Conservation (phyloP, 1,284 basidiomycete species). For the Fistulina hepatica region DNA sequence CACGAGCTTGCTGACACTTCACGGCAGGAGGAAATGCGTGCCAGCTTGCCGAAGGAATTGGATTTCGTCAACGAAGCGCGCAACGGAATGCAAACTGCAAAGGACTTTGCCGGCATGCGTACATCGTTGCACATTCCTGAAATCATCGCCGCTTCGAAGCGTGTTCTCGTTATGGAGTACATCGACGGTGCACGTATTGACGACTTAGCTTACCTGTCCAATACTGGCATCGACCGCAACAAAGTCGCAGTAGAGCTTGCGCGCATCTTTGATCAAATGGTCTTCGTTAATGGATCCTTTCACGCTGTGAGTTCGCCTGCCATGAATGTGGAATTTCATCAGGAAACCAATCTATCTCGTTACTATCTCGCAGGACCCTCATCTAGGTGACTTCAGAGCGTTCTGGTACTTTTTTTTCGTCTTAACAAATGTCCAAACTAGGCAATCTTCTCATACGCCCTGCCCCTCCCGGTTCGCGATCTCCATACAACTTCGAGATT, state of each 20-base stretch:
- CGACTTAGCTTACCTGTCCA: conserved; percentile 76
- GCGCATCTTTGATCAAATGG: conserved; percentile 90
- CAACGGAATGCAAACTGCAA: conserved; percentile 65
- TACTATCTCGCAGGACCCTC: conserved; percentile 55
- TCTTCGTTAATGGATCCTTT: conserved; percentile 91
- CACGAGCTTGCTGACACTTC: conserved; percentile 2
- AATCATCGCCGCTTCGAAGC: conserved; percentile 73
- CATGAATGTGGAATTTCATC: conserved; percentile 1
- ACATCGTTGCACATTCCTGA: conserved; percentile 89
- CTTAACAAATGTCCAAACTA: conserved; percentile 16
- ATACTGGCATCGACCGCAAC: conserved; percentile 86
- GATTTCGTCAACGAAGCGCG: conserved; percentile 85
- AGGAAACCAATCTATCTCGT: no score
- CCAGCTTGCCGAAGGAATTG: conserved; percentile 92
- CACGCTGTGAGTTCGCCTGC: conserved; percentile 49
- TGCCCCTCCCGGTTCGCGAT: conserved; percentile 48
- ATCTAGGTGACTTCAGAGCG: conserved; percentile 53
- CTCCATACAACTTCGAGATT: conserved; percentile 91
- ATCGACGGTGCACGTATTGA: conserved; percentile 86
- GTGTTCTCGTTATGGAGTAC: conserved; percentile 92
- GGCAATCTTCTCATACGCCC: conserved; percentile 90
- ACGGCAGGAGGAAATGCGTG: conserved; percentile 76
- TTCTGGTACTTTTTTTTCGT: background rate
- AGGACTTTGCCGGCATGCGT: conserved; percentile 65
- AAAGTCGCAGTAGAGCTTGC: conserved; percentile 86